Conservation (phyloP, 2,329 filamentous ascomycete genomes). For the Aspergillus fischeri region DNA sequence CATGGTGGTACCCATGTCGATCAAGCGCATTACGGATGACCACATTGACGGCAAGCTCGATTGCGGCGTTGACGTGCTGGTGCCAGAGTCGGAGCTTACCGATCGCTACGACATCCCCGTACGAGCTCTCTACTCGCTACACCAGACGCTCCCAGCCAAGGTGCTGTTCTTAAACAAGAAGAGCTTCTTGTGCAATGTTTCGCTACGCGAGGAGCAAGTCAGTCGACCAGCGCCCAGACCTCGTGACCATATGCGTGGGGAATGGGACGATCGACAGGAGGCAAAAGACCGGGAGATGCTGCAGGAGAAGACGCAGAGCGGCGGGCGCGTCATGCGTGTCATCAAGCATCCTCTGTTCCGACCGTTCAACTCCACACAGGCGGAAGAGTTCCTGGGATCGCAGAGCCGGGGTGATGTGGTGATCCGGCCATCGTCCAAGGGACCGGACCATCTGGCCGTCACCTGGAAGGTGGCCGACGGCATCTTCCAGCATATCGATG, state of each 20-base stretch:
- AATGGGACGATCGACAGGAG: constrained; percentile 86
- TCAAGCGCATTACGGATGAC: constrained; percentile 84
- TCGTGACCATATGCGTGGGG: constrained; percentile 68
- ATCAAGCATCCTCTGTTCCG: constrained; percentile 98
- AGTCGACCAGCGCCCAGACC: constrained; percentile 66
- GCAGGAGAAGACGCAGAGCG: constrained; percentile 78
- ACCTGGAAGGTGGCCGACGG: constrained; percentile 98
- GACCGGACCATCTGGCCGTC: constrained; percentile 88
- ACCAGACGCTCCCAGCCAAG: constrained; percentile 86
- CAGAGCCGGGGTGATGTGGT: constrained; percentile 85
- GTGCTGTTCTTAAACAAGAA: constrained; percentile 83
- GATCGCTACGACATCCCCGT: constrained; percentile 64
- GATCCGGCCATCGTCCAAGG: constrained; percentile 91
- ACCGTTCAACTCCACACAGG: constrained; percentile 86
- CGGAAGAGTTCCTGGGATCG: constrained; percentile 86
- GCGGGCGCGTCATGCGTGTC: constrained; percentile 83
- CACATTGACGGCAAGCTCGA: constrained; percentile 92
- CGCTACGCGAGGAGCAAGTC: constrained; percentile 76
- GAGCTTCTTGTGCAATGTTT: constrained; percentile 76
- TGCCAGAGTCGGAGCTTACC: constrained; percentile 78
- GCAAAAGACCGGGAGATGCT: constrained; percentile 75
- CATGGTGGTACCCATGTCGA: constrained; percentile 88
- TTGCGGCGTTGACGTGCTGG: constrained; percentile 85
- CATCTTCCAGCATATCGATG: constrained; percentile 97
- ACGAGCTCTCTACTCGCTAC: constrained; percentile 68